A percentile compares a stretch with the other conserved stretches of the same genome.
These are phyloP conservation scores for Sporodiniella umbellata DNA, from an alignment of 371 early-diverging fungal species.

Conservation along the genomic window DNA sequence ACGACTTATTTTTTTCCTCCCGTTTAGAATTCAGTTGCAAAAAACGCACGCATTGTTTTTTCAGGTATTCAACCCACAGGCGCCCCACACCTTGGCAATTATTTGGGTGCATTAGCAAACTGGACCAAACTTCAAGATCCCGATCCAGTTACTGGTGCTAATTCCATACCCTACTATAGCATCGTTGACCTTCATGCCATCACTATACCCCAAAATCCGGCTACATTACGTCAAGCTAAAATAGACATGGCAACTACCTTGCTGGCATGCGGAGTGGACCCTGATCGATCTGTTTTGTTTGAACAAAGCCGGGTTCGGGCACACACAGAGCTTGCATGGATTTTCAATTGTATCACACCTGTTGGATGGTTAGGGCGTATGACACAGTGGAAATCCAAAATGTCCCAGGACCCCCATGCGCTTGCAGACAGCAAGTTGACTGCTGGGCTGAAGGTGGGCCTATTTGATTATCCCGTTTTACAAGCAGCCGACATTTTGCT, in stretches of 20 bases:
- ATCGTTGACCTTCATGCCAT: slow-evolving; percentile 93
- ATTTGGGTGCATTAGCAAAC: slow-evolving; percentile 85
- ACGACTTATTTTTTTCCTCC: too few relatives aligned
- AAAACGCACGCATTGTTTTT: slow-evolving; percentile 46
- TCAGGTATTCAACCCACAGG: slow-evolving; percentile 96
- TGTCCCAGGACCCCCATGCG: slow-evolving; percentile 37
- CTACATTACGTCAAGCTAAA: slow-evolving; percentile 57
- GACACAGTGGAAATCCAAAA: slow-evolving; percentile 93
- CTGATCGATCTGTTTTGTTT: slow-evolving; percentile 72
- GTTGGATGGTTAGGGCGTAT: slow-evolving; percentile 88
- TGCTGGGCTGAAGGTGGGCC: slow-evolving; percentile 65
- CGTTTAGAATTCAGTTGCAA: slow-evolving; percentile 5
- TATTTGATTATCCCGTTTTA: slow-evolving; percentile 91
- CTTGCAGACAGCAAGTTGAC: slow-evolving; percentile 48
- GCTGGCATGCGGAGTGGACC: slow-evolving; percentile 88
- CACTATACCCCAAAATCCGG: slow-evolving; percentile 79
- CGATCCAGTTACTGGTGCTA: slow-evolving; percentile 26
- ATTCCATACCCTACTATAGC: slow-evolving; percentile 54
- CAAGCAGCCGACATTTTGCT: slow-evolving; percentile 94
- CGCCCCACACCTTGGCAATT: slow-evolving; percentile 92
- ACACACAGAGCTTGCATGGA: slow-evolving; percentile 87
- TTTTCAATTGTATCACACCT: slow-evolving; percentile 82
- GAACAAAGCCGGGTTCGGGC: slow-evolving; percentile 73
- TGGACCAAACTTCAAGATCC: slow-evolving; percentile 80
- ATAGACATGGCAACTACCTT: slow-evolving; percentile 70